Base-by-base conservation (phyloP, 2,329 filamentous ascomycete species). In the Tolypocladium inflatum region DNA sequence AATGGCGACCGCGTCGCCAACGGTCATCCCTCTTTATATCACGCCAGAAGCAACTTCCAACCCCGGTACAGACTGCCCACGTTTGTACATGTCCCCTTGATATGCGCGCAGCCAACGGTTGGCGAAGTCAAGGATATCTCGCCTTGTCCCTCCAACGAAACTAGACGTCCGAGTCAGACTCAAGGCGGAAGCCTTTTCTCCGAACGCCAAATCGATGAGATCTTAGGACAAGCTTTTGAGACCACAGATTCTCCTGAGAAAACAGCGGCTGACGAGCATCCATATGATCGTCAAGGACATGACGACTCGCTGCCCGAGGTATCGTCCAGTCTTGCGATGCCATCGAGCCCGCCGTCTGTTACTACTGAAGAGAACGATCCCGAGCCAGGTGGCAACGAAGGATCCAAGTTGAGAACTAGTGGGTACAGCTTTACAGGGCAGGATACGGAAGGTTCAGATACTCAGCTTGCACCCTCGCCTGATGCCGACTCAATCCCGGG, bases 61-160 rank as follows among this genome's bases (percentile, higher is more conserved):
- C 58, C 61, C 13, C 57, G 62, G 17, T 64, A 61, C 52, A 50
- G 59, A 48, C 54, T 62, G 2, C 62, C 61, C 9, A 62, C 33
- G 5, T 53, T 64, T n/a, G 60, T 62, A 35, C 42, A 58, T 39
- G 53, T 57, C 39, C 57, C 61, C 11, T 33, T 55, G 17, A 17
- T 37, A n/a, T 57, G 54, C 23, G 54, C 57, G 19, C 58, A 59
- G 41, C 57, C 60, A 26, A 57, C 53, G 15, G 52, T 53, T 38
- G 59, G 60, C 51, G 62, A 62, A 55, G 38, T 61, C 21, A 57
- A 58, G 26, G 50, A 59, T n/a, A 13, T 57, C 17, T 60, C 43
- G n/a, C 51, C 59, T 17, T 26, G 15, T 9, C n/a, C 30, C 9
- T 52, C 57, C 23, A 41, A 38, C 7, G 13, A 30, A 37, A 30